Evolutionary conservation across 2,329 filamentous ascomycete species (phyloP), one percentile per base, ranked within the genome.

Genomic region (Simplicillium aogashimaense): DNA sequence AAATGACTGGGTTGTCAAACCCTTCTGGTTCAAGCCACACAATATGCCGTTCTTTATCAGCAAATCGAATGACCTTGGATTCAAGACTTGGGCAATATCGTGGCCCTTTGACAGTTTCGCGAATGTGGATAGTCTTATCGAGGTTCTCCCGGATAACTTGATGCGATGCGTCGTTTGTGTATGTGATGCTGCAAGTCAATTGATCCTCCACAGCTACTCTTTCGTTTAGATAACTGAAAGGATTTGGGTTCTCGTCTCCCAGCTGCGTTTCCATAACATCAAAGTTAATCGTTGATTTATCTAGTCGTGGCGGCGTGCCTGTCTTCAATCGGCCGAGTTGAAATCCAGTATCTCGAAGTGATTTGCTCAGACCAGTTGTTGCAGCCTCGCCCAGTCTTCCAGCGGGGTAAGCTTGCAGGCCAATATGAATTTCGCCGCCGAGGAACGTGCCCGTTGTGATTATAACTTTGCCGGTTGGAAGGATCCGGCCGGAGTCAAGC

Each of bases 11-110:
- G 55, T 78, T 94, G 47, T 89, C 76, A 53, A 95, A 94, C 3
- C 92, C 92, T 67, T 98, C 92, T 0, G 90, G 92, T 59, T 98
- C 92, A 12, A 98, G 77, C 92, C 92, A 98, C 40, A 98, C 83
- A 48, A 95, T 86, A 53, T 98, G 92, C 6, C 72, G 73, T 15
- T 80, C 67, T 57, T 88, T 92, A 46, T 92, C 74, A 4, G 78
- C 70, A 56, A 98, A 98, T 8, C 86, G 80, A 35, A 95, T 82
- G 37, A 98, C 74, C 60, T 98, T 98, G 13, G 88, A 88, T 62
- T 98, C 92, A 4, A 98, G 67, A 0, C 90, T 97, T 3, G 92
- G 92, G 53, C 92, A 98, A 56, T 98, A 98, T 44, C 92, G 76
- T 1, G 92, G 92, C 0, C 92, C 92, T 54, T 87, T 92, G 39